Percentiles rank a stretch among this genome's conserved stretches.
Conservation (phyloP, 2,329 filamentous ascomycete genomes). For the Aspergillus fumigatiaffinis region DNA sequence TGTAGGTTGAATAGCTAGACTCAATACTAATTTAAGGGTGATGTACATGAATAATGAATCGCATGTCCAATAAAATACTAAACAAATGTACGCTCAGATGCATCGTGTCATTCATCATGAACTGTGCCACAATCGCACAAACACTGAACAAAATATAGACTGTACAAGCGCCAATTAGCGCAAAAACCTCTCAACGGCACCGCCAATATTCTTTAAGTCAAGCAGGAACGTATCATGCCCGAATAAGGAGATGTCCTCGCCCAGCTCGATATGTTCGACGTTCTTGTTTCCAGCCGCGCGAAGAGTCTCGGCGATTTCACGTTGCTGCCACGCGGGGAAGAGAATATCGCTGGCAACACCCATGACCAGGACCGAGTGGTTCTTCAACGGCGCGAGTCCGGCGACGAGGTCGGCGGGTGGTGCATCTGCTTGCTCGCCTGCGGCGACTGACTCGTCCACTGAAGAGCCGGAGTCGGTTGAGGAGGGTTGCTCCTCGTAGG, state of each 20-base stretch:
- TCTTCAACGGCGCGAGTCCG: constrained; percentile 66
- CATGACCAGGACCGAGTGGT: constrained; percentile 81
- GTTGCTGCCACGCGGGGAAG: constrained; percentile 97
- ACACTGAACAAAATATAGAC: neutral
- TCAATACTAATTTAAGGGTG: neutral
- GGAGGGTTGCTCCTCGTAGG: constrained; percentile 81
- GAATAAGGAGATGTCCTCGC: constrained; percentile 90
- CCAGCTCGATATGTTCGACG: constrained; percentile 85
- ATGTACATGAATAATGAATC: neutral
- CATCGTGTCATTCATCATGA: constrained; percentile 9
- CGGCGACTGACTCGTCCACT: constrained; percentile 27
- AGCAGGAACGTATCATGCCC: constrained; percentile 95
- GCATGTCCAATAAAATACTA: neutral
- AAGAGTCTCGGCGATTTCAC: constrained; percentile 84
- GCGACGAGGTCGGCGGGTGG: constrained; percentile 76
- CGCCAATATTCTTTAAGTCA: constrained; percentile 87
- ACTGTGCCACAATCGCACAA: neutral
- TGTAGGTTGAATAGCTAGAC: neutral
- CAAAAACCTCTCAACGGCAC: constrained; percentile 75
- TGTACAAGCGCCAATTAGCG: constrained; percentile 42
- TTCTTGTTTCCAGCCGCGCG: constrained; percentile 70
- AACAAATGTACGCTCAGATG: constrained; percentile 1
- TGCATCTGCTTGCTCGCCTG: constrained; percentile 24
- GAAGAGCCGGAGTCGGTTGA: constrained; percentile 38
- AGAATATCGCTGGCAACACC: constrained; percentile 94